A percentile compares a stretch with the other conserved stretches of the same genome.
Conservation (phyloP, 805 yeast genomes). For the Candida tallmaniae region DNA sequence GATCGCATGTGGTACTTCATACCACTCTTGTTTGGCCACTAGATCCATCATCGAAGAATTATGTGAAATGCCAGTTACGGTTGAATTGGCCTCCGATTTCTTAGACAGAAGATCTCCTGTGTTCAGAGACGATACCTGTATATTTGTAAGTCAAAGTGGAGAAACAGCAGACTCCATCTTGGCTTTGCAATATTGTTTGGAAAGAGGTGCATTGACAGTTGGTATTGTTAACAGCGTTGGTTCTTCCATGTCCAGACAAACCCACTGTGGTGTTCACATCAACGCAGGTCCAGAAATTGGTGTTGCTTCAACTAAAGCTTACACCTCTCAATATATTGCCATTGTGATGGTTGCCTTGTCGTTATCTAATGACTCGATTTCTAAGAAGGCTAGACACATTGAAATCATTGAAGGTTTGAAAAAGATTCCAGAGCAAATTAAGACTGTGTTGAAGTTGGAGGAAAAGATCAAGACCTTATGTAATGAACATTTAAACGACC, state of each 20-base stretch:
- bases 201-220: constrained; percentile 94
- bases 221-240: constrained; percentile 98
- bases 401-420: constrained; percentile 85
- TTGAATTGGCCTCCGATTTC: constrained; percentile 92
- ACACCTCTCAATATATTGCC: constrained; percentile 97
- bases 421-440: constrained; percentile 81
- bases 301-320: constrained; percentile 98
- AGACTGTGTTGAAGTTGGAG: constrained; percentile 68
- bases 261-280: constrained; percentile 99
- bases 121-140: constrained; percentile 95
- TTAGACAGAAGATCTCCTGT: constrained; percentile 95
- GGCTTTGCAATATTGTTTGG: constrained; percentile 92
- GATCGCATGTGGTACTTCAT: constrained; percentile 99
- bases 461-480: constrained; percentile 73
- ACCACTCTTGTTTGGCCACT: constrained; percentile 96
- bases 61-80: constrained; percentile 90
- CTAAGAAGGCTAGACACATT: constrained; percentile 67
- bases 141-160: constrained; percentile 97
- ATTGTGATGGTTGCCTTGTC: constrained; percentile 94
- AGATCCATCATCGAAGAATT: constrained; percentile 95
- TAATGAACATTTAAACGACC: constrained; percentile 64
- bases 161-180: constrained; percentile 97
- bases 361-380: constrained; percentile 86
- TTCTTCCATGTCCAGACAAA: constrained; percentile 91
- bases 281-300: constrained; percentile 99